Base-by-base conservation (phyloP, 148 eudicot genomes). In the Salicornia ramosissima region DNA sequence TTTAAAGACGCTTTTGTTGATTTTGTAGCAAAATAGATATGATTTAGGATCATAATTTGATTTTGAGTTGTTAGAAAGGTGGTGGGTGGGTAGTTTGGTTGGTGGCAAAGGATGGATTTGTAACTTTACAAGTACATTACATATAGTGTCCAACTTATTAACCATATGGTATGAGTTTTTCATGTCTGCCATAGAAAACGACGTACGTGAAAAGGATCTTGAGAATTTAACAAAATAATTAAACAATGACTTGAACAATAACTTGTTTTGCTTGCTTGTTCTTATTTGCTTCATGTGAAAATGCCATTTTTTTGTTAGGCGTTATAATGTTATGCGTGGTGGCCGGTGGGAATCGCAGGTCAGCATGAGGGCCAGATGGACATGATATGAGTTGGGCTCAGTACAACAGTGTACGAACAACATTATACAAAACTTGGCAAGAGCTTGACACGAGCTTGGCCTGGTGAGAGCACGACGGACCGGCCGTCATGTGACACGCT, bases 221-320 rank as follows among this genome's bases (percentile, higher is more conserved):
- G 56, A 46, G 56, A 70, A 47, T 30, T 70, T 29, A 42, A 30
- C 43, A 70, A 70, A 43, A 40, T 25, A 39, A 43, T n/a, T 24
- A 21, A 46, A 46, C 5, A 11, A 15, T 46, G 15, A 46, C 16
- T 46, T 13, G 14, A 11, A 2, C 2, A 47, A 2, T 49, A 18
- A 6, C 10, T 58, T 70, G 65, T 71, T 58, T 71, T 57, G 43
- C 26, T 16, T 57, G 73, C 13, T 53, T 55, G 72, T 42, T 57
- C 22, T 64, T 33, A 46, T 61, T 50, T 42, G 39, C 21, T 24
- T 25, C 15, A 4, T 39, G 4, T 39, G 4, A 39, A 39, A 39
- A 10, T 39, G 42, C 42, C 9, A 4, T 39, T 9, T 39, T 9
- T 9, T 39, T 9, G n/a, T n/a, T n/a, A n/a, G n/a, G n/a, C n/a